Percentiles rank a stretch among this genome's conserved stretches.
phyloP scores from a whole-genome alignment of 768 basidiomycete species.

The Trametes sanguinea region DNA sequence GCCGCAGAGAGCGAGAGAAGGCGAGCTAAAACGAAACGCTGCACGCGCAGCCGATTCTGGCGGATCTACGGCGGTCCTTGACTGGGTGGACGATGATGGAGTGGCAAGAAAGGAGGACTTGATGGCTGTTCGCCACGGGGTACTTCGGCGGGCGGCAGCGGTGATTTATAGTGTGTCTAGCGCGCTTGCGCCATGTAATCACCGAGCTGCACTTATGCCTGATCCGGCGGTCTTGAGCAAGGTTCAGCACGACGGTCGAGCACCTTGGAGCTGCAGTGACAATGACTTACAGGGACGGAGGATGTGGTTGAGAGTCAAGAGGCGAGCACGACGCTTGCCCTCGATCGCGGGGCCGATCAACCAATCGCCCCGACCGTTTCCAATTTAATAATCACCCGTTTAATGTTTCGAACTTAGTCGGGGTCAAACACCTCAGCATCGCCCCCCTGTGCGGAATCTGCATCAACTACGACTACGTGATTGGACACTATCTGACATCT shows the following conservation, averaged over 20 bases:
- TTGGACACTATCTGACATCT: neutral
- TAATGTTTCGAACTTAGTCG: neutral
- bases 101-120: neutral
- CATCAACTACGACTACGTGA: neutral
- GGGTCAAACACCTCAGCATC: neutral
- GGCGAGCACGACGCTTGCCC: neutral
- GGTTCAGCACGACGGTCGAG: neutral
- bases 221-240: neutral
- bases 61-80: neutral
- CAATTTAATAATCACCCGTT: neutral
- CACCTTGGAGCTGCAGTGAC: neutral
- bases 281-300: neutral
- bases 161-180: slow-evolving; percentile 6
- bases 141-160: slow-evolving; percentile 8
- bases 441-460: neutral
- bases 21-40: neutral
- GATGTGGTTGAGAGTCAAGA: slow-evolving; percentile 6
- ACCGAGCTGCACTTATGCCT: neutral
- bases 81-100: neutral
- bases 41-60: neutral
- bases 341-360: slow-evolving; percentile 6
- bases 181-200: slow-evolving; percentile 2
- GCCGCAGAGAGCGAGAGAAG: neutral
- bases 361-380: neutral
- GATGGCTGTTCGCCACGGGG: neutral